These are phyloP conservation scores for Pestalotiopsis fici DNA, from an alignment of 2,329 filamentous ascomycete genomes.

Conservation along the genomic window DNA sequence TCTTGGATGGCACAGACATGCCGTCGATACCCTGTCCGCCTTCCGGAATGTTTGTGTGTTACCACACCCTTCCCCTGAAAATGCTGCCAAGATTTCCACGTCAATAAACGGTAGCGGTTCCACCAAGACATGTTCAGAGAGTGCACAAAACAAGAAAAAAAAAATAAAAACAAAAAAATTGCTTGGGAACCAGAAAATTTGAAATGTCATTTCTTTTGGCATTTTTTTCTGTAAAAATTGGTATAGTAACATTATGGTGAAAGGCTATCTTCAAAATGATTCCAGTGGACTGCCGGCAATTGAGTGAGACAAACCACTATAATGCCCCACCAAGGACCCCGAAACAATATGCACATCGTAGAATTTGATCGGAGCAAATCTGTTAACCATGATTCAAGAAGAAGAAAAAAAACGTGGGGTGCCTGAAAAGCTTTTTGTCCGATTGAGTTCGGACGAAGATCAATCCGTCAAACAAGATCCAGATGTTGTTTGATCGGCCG, in stretches of 20 bases:
- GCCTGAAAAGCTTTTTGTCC: not conserved
- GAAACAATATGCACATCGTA: not conserved
- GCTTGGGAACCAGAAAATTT: too few species aligned
- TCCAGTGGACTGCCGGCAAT: not conserved
- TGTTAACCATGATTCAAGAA: not conserved
- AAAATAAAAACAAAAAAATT: too few species aligned
- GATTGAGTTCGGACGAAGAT: conserved; percentile 1
- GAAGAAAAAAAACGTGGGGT: not conserved
- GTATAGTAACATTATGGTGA: not conserved
- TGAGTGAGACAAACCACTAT: not conserved
- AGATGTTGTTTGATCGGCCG: conserved; percentile 3
- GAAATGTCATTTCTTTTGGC: too few species aligned
- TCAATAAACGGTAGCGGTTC: not conserved
- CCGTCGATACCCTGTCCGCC: not conserved
- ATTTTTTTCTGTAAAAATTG: not conserved
- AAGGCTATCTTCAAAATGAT: not conserved
- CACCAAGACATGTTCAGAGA: too few species aligned
- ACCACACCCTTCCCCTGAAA: not conserved
- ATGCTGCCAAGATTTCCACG: not conserved
- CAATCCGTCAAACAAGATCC: not conserved
- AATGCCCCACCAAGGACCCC: not conserved
- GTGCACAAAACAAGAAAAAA: not conserved
- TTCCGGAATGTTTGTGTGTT: conserved; percentile 1
- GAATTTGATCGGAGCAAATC: not conserved
- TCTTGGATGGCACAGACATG: not conserved